Evolutionary conservation across 2,329 filamentous ascomycete species (phyloP).

Genomic region (Colletotrichum lentis): DNA sequence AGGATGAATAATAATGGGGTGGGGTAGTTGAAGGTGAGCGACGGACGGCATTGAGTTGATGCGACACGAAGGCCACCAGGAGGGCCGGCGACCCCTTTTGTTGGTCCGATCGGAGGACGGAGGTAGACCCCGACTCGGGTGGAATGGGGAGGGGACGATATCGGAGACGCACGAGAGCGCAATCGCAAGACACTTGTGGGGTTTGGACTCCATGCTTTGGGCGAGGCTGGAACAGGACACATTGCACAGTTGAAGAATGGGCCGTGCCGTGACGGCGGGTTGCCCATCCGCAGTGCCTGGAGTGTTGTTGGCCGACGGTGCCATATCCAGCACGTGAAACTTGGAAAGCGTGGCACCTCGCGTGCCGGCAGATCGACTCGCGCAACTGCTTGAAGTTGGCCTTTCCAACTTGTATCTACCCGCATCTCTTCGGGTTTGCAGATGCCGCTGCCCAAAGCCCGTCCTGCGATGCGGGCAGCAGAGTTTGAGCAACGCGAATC

Average conservation of each 20-base stretch:
- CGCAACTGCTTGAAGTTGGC: slow-evolving; percentile 1
- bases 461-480: not conserved
- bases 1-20: not conserved
- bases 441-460: slow-evolving; percentile 7
- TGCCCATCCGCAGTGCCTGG: not conserved
- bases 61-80: not conserved
- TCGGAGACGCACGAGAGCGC: slow-evolving; percentile 26
- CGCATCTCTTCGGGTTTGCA: not conserved
- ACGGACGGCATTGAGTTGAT: not conserved
- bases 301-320: not conserved
- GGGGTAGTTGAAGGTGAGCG: not conserved
- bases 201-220: slow-evolving; percentile 33
- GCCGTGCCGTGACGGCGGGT: not conserved
- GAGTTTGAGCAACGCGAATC: slow-evolving; percentile 4
- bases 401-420: not conserved
- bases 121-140: slow-evolving; percentile 2
- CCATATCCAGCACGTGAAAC: not conserved
- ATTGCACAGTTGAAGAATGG: slow-evolving; percentile 12
- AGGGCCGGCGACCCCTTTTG: not conserved
- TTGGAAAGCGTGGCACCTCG: not conserved
- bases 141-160: slow-evolving; percentile 11
- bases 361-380: slow-evolving; percentile 6
- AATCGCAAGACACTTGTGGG: slow-evolving; percentile 29
- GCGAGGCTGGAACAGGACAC: slow-evolving; percentile 36
- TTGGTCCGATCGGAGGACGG: slow-evolving; percentile 22